phyloP scores from a whole-genome alignment of 352 stramenopile species.

The Discostella stelligera region DNA sequence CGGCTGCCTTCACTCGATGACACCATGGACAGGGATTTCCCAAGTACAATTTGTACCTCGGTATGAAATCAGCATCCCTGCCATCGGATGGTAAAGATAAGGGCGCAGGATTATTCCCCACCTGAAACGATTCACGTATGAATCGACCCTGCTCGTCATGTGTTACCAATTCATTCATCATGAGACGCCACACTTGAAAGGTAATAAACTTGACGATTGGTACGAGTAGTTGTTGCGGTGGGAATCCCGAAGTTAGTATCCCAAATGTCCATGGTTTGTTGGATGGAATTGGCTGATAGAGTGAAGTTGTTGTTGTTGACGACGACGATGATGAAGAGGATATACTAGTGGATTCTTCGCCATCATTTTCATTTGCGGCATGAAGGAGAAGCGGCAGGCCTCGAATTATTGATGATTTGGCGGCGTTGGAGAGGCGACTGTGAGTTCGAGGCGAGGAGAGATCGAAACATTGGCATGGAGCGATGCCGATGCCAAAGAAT shows the following conservation, averaged over 20 bases:
- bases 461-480: background rate
- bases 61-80: background rate
- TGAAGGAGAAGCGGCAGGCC: background rate
- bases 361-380: background rate
- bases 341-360: background rate
- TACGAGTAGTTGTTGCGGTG: conserved; percentile 51
- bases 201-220: conserved; percentile 54
- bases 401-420: background rate
- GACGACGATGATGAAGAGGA: background rate
- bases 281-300: conserved; percentile 32
- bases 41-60: conserved; percentile 79
- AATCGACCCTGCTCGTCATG: conserved; percentile 51
- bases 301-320: too few relatives aligned
- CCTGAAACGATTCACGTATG: conserved; percentile 47
- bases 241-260: conserved; percentile 53
- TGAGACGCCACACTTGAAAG: conserved; percentile 51
- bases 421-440: background rate
- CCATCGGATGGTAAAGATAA: conserved; percentile 31
- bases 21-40: conserved; percentile 81
- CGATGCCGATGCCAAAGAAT: background rate
- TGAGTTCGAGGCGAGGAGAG: background rate
- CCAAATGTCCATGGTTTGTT: conserved; percentile 51
- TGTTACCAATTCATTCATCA: conserved; percentile 56
- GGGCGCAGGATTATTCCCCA: conserved; percentile 38
- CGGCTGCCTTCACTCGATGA: conserved; percentile 56